Evolutionary conservation across 805 yeast genomes (phyloP).

Genomic region (Maudiozyma bulderi): DNA sequence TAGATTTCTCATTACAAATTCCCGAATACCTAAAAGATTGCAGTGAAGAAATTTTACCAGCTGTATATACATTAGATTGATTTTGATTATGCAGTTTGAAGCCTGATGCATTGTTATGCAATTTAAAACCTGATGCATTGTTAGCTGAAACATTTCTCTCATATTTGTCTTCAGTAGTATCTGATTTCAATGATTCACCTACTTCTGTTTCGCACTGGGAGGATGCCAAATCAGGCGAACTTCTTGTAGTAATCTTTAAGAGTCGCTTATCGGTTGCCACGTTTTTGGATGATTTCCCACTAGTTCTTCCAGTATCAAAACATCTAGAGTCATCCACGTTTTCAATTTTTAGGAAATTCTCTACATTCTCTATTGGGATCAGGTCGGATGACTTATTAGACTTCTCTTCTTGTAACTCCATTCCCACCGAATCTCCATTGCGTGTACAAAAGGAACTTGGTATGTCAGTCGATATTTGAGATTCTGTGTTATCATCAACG

Average conservation of each 20-base stretch:
- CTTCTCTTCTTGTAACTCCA: no score
- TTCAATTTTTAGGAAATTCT: no score
- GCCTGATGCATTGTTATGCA: background rate
- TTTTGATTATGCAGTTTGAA: no score
- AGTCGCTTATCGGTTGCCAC: background rate
- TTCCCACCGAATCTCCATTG: background rate
- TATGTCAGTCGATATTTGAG: slow-evolving; percentile 19
- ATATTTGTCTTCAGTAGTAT: background rate
- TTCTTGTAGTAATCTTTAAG: background rate
- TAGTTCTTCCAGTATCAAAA: background rate
- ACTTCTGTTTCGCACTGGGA: background rate
- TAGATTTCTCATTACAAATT: background rate
- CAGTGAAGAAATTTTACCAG: background rate
- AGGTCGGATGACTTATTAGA: no score
- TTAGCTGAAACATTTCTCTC: background rate
- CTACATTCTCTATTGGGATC: background rate
- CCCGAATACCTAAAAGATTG: background rate
- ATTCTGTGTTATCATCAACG: slow-evolving; percentile 13
- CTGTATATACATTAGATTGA: background rate
- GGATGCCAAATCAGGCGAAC: background rate
- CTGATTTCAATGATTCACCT: background rate
- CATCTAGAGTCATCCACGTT: background rate
- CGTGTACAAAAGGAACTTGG: slow-evolving; percentile 12
- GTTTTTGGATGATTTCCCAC: background rate
- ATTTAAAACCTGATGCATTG: no score